A percentile compares a stretch with the other conserved stretches of the same genome.
phyloP scores from a whole-genome alignment of 768 basidiomycete species.

The Phlegmacium glaucopus region DNA sequence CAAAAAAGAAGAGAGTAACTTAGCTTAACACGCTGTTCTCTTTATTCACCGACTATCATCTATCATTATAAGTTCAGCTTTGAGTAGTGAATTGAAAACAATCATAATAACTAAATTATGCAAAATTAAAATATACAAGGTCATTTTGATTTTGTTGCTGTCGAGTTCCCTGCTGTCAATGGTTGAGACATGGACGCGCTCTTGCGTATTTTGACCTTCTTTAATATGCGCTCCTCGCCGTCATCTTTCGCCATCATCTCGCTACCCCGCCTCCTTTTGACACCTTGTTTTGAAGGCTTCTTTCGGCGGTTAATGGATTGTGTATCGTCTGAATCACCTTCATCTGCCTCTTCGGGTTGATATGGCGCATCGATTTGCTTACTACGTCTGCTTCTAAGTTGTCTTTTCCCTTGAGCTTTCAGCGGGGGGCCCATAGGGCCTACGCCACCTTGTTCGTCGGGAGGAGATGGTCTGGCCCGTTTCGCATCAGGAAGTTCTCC shows the following conservation, averaged over 20 bases:
- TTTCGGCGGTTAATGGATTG: constrained; percentile 15
- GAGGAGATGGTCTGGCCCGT: constrained; percentile 20
- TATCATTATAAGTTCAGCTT: background rate
- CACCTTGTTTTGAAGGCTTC: constrained; percentile 23
- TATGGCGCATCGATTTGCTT: constrained; percentile 35
- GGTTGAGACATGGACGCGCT: constrained; percentile 7
- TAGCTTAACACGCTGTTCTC: constrained; percentile 2
- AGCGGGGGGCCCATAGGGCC: constrained; percentile 14
- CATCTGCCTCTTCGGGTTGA: constrained; percentile 29
- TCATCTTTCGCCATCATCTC: constrained; percentile 22
- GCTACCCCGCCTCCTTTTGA: constrained; percentile 34
- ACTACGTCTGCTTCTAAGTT: constrained; percentile 15
- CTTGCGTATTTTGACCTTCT: constrained; percentile 30
- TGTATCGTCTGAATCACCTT: constrained; percentile 25
- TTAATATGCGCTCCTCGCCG: constrained; percentile 27
- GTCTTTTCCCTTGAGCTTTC: constrained; percentile 14
- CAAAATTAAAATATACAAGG: background rate
- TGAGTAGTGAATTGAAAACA: background rate
- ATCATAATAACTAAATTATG: constrained; percentile 1
- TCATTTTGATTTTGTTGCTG: background rate
- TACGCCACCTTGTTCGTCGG: constrained; percentile 14
- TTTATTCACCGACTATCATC: no score
- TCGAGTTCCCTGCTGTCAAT: background rate
- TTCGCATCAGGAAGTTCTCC: constrained; percentile 22
- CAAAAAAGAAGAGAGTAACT: constrained; percentile 15